Evolutionary conservation across 495 filamentous ascomycete species (phyloP), one percentile per base, ranked within the genome.

Genomic region (Aspergillus sparsus): DNA sequence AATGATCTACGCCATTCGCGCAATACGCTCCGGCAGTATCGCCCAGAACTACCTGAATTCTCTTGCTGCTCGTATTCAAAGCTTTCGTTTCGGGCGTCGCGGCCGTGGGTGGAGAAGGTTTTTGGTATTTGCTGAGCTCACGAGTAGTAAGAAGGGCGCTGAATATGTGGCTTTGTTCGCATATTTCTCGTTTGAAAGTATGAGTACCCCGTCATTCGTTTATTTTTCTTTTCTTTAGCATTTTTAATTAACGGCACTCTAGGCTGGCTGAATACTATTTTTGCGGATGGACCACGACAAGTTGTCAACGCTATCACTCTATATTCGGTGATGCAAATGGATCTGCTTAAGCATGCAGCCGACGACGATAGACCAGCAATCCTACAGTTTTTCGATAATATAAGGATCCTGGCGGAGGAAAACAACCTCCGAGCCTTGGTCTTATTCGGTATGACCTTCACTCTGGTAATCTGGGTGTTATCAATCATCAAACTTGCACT

Each of bases 101-200:
- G 85, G 85, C 33, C 77, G 80, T 58, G 88, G 94, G 35, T 98
- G 87, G 85, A 87, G 82, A 62, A 82, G 93, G 35, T 98, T 97
- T 68, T 76, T 97, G 15, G 92, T 98, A 47, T 98, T 97, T 68
- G 85, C 92, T 6, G 90, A 91, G 63, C 77, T 98, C 74, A 97
- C 94, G 1, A 92, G 93, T 70, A 90, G 88, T 72, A 92, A 89
- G 69, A 93, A 96, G 70, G 91, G 92, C 10, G 84, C 86, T 33
- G 93, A 97, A 70, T 96, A 96, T 70, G 80, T 96, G 42, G 94
- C 93, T 10, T 80, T 98, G 3, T 96, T 97, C 67, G 88, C 91
- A 34, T 97, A 96, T 68, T 98, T 97, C 73, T 88, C 89, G 15
- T 97, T 97, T 70, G 88, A 97, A 77, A 87, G 91, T 91, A 71